A percentile compares a stretch with the other conserved stretches of the same genome.
phyloP scores from a whole-genome alignment of 768 basidiomycete genomes.

The Boletales sp. region DNA sequence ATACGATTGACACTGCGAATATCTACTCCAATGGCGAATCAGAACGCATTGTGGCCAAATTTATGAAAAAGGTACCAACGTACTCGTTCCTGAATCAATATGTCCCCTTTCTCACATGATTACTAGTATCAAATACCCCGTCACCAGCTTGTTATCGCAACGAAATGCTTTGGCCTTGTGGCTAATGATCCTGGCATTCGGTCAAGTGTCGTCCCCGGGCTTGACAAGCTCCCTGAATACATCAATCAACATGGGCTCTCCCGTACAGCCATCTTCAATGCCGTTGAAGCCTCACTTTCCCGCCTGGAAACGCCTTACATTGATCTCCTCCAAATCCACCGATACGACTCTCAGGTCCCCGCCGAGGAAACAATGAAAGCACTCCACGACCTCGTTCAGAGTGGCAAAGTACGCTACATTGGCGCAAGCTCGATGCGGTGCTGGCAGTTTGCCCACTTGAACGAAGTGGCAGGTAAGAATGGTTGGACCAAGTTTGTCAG shows the following conservation, averaged over 20 bases:
- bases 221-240: constrained; percentile 14
- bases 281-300: constrained; percentile 34
- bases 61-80: constrained; percentile 27
- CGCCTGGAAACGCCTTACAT: constrained; percentile 37
- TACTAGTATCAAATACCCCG: constrained; percentile 31
- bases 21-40: constrained; percentile 36
- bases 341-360: constrained; percentile 36
- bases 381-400: constrained; percentile 46
- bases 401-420: constrained; percentile 49
- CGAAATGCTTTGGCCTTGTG: constrained; percentile 25
- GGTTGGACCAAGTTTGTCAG: constrained; percentile 54
- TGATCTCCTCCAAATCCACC: constrained; percentile 45
- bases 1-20: constrained; percentile 39
- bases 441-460: constrained; percentile 45
- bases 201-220: not conserved
- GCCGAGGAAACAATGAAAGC: constrained; percentile 49
- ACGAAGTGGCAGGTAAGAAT: constrained; percentile 41
- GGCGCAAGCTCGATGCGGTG: constrained; percentile 46
- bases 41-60: constrained; percentile 36
- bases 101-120: not conserved
- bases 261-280: constrained; percentile 36
- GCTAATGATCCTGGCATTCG: not conserved
- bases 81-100: not conserved
- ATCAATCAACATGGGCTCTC: constrained; percentile 34
- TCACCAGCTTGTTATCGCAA: constrained; percentile 28